These are phyloP conservation scores for Schwanniomyces pseudopolymorphus DNA, from an alignment of 805 yeast species.

Conservation along the genomic window DNA sequence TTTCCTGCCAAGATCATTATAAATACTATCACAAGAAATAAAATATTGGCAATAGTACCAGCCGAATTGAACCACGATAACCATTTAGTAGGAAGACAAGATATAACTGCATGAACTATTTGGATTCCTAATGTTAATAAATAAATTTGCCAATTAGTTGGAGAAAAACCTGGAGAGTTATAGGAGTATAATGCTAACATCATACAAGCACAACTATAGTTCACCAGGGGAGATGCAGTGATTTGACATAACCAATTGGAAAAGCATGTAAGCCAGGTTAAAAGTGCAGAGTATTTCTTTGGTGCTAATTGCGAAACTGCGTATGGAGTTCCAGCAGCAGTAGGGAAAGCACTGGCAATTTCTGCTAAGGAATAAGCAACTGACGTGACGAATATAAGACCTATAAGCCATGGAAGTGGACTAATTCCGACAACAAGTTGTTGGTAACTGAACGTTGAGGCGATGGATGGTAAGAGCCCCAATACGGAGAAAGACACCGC, in stretches of 20 bases:
- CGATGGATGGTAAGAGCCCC: slow-evolving; percentile 64
- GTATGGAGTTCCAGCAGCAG: slow-evolving; percentile 67
- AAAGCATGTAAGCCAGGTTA: slow-evolving; percentile 66
- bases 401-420: slow-evolving; percentile 61
- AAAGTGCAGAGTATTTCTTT: slow-evolving; percentile 47
- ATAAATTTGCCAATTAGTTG: slow-evolving; percentile 50
- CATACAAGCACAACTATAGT: slow-evolving; percentile 55
- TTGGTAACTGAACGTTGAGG: slow-evolving; percentile 61
- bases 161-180: slow-evolving; percentile 36
- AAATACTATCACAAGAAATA: slow-evolving; percentile 51
- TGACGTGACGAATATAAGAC: slow-evolving; percentile 52
- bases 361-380: slow-evolving; percentile 68
- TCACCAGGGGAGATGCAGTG: slow-evolving; percentile 62
- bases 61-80: slow-evolving; percentile 50
- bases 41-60: slow-evolving; percentile 50
- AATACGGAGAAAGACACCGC: slow-evolving; percentile 64
- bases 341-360: slow-evolving; percentile 63
- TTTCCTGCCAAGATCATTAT: slow-evolving; percentile 55
- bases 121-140: slow-evolving; percentile 54
- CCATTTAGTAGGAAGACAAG: slow-evolving; percentile 55
- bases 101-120: slow-evolving; percentile 44
- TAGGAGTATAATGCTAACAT: slow-evolving; percentile 51
- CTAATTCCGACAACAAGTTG: slow-evolving; percentile 61
- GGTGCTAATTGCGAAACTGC: slow-evolving; percentile 67
- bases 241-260: slow-evolving; percentile 64